Percentiles rank a stretch among this genome's conserved stretches.
These are phyloP conservation scores for Leersia perrieri DNA, from an alignment of 176 grass and related monocot species.

Conservation along the genomic window DNA sequence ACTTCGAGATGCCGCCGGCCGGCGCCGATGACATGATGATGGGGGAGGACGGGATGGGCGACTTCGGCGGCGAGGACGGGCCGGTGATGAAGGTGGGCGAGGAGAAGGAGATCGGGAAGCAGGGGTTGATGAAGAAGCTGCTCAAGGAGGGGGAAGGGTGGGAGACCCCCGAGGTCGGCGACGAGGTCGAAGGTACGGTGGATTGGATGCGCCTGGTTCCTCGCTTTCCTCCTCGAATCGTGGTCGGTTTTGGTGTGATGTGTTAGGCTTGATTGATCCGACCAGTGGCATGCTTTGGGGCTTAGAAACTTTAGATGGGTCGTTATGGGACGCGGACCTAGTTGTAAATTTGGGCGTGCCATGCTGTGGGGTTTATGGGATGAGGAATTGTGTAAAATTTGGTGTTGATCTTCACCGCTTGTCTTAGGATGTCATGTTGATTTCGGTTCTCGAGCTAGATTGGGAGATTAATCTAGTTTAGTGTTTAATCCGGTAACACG, in stretches of 20 bases:
- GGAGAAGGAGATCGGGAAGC: conserved; percentile 95
- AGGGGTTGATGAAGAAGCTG: conserved; percentile 96
- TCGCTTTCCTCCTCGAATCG: not conserved
- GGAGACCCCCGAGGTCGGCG: conserved; percentile 84
- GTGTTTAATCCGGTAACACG: not conserved
- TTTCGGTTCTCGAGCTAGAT: not conserved
- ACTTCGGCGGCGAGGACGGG: conserved; percentile 53
- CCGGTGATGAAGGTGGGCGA: conserved; percentile 70
- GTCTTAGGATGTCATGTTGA: not conserved
- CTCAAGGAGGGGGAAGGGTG: conserved; percentile 81
- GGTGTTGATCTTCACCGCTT: not conserved
- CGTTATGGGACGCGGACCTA: not conserved
- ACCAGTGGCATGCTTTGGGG: not conserved
- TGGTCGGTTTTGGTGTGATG: not conserved
- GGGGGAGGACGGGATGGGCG: conserved; percentile 48
- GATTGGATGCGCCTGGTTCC: not conserved
- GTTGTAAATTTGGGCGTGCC: not conserved
- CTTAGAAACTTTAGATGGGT: not conserved
- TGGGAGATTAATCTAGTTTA: not conserved
- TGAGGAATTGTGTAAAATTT: not conserved
- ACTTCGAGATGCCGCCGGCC: conserved; percentile 63
- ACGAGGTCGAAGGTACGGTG: conserved; percentile 99
- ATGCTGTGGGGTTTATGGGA: not conserved
- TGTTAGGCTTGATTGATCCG: not conserved
- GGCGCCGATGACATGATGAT: conserved; percentile 62